Base-by-base conservation (phyloP, 2,329 filamentous ascomycete species). In the Diaporthe sp. region DNA sequence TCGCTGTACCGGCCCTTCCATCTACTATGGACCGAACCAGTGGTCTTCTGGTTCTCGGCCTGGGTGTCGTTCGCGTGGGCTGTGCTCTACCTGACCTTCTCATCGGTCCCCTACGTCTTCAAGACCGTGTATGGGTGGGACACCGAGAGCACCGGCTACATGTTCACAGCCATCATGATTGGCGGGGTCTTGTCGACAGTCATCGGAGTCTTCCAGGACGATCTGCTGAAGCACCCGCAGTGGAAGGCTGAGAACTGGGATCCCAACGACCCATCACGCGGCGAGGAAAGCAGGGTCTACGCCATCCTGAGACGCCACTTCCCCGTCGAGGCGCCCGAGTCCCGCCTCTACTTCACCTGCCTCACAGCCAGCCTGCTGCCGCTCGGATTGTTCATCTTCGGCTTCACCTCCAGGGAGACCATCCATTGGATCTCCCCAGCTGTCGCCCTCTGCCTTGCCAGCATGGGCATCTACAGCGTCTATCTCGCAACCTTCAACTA, bases 401-500 rank as follows among this genome's bases (percentile, higher is more conserved):
- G 94, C 13, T 95, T 94, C 89, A 92, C 93, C 0, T 90, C 91
- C 0, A 90, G 87, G 75, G 82, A 88, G 0, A 87, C 86, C 0
- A 87, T 92, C 2, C 94, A 91, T 78, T 96, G 94, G 94, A 92
- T 95, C 73, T 90, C 91, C 0, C 94, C 95, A 0, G 85, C 91
- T 0, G 84, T 96, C 4, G 93, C 92, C 0, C 88, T 98, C 47
- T 91, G 88, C 0, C 90, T 95, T 76, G 92, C 95, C 0, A 96
- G 94, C 0, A 94, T 96, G 87, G 93, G 96, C 39, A 97, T 98
- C 78, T 96, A 95, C 83, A 93, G 91, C 55, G 92, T 98, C 49
- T 97, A 97, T 81, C 89, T 98, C 1, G 93, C 95, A 3, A 94
- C 95, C 0, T 98, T 98, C 86, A 98, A 98, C 82, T 98, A 98